These are phyloP conservation scores for Lavandula angustifolia DNA, from an alignment of 257 asterid species.

Conservation along the genomic window DNA sequence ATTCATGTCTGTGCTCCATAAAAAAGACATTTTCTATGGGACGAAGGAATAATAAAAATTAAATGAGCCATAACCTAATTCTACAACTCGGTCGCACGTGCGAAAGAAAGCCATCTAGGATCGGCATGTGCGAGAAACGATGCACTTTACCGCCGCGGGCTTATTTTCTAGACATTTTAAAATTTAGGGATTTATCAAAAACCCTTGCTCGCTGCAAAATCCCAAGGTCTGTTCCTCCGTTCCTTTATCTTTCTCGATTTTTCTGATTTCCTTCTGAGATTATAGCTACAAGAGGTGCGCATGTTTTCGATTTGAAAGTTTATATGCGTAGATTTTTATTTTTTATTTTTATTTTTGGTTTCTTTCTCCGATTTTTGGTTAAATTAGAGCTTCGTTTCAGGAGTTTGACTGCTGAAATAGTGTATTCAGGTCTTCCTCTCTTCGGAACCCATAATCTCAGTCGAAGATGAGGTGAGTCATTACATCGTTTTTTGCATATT, in stretches of 20 bases:
- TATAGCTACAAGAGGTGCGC: not conserved
- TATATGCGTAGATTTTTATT: not conserved
- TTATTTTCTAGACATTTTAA: conserved; percentile 13
- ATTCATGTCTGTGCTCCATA: no score
- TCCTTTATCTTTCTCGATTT: conserved; percentile 23
- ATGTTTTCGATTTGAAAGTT: not conserved
- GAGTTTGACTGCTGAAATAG: conserved; percentile 29
- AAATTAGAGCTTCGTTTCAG: conserved; percentile 26
- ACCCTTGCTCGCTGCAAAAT: conserved; percentile 33
- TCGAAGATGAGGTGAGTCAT: conserved; percentile 37
- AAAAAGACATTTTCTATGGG: no score
- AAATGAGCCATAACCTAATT: no score
- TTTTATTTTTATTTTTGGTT: not conserved
- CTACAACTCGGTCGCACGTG: no score
- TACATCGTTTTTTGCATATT: not conserved
- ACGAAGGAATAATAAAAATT: no score
- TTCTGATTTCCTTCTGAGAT: not conserved
- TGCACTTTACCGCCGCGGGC: conserved; percentile 25
- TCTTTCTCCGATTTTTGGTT: not conserved
- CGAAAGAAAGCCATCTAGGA: no score
- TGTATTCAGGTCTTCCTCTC: conserved; percentile 4
- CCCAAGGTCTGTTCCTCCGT: conserved; percentile 28
- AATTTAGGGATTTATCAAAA: conserved; percentile 37
- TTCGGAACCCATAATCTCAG: conserved; percentile 15
- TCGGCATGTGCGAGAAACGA: conserved; percentile 11